phyloP scores from a whole-genome alignment of 768 basidiomycete genomes.

The Suillus subalutaceus region DNA sequence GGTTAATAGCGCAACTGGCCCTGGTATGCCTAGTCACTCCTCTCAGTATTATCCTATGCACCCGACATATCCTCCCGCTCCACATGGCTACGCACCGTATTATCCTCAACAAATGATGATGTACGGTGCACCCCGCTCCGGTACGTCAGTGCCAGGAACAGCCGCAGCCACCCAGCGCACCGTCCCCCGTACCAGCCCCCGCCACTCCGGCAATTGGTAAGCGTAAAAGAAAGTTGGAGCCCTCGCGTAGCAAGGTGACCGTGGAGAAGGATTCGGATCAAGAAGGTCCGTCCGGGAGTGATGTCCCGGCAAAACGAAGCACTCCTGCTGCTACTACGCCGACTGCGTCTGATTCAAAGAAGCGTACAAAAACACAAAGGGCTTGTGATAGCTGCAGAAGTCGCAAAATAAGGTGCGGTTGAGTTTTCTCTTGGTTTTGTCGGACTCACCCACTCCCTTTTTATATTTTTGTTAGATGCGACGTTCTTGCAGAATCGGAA shows the following conservation, averaged over 20 bases:
- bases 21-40: constrained; percentile 43
- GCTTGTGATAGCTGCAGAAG: constrained; percentile 91
- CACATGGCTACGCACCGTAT: constrained; percentile 56
- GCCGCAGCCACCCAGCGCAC: constrained; percentile 35
- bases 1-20: constrained; percentile 42
- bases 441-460: neutral
- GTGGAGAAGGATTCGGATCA: constrained; percentile 63
- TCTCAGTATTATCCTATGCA: constrained; percentile 61
- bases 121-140: constrained; percentile 52
- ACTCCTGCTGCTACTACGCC: constrained; percentile 31
- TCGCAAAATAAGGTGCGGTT: constrained; percentile 77
- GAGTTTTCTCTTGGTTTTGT: constrained; percentile 11
- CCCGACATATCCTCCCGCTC: constrained; percentile 48
- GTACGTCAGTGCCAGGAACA: constrained; percentile 39
- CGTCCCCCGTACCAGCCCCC: constrained; percentile 37
- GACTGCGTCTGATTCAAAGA: constrained; percentile 64
- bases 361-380: constrained; percentile 90
- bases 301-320: constrained; percentile 38
- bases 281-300: constrained; percentile 55
- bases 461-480: constrained; percentile 55
- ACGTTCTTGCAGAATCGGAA: constrained; percentile 77
- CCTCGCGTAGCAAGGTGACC: constrained; percentile 39
- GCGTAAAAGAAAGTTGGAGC: constrained; percentile 62
- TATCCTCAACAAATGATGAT: constrained; percentile 66
- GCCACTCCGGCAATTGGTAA: constrained; percentile 44